Conservation (phyloP, 495 filamentous ascomycete species). For the Staphylotrichum tortipilum region DNA sequence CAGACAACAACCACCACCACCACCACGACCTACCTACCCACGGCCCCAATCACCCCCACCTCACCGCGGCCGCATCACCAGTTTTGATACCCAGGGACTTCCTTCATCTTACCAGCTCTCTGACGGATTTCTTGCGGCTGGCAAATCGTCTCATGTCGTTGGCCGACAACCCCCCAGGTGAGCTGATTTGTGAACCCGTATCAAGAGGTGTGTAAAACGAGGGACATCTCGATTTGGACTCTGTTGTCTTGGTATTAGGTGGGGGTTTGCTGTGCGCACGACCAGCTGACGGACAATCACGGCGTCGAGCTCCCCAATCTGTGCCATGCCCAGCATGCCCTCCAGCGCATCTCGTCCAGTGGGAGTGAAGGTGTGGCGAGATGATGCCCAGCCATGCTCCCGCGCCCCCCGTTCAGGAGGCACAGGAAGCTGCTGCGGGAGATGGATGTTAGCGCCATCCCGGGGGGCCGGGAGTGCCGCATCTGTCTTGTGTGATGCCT, state of each 20-base stretch:
- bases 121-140: neutral
- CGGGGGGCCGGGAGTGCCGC: neutral
- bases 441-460: no score
- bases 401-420: no score
- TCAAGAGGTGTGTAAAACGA: conserved; percentile 1
- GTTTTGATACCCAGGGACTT: no score
- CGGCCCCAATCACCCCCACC: neutral
- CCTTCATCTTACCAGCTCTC: no score
- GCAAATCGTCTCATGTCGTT: neutral
- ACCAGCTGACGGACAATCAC: neutral
- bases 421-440: no score
- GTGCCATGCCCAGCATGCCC: neutral
- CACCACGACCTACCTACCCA: no score
- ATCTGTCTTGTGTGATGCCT: no score
- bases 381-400: neutral
- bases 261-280: neutral
- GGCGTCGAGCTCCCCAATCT: neutral
- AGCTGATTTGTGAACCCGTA: neutral
- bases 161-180: neutral
- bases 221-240: neutral
- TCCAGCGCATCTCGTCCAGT: neutral
- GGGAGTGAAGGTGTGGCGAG: neutral
- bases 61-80: neutral
- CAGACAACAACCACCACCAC: no score
- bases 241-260: neutral